phyloP scores from a whole-genome alignment of 495 filamentous ascomycete species.

The Cercophora scortea region DNA sequence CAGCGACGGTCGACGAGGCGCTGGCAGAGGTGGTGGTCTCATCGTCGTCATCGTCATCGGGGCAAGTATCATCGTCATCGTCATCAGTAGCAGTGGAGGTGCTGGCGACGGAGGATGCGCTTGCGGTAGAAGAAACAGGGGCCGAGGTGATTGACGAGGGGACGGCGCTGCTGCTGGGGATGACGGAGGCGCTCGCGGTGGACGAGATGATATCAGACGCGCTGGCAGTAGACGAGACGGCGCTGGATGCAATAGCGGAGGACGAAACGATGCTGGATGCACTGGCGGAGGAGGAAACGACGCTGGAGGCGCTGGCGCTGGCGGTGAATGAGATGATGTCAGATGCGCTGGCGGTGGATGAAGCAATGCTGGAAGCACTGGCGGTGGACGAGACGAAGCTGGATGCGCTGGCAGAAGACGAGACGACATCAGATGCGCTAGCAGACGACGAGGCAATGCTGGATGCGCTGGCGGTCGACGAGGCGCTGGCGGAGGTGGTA shows the following conservation, averaged over 20 bases:
- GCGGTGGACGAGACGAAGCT: no score
- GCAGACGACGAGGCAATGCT: no score
- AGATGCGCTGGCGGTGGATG: background rate
- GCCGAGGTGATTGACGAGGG: constrained; percentile 7
- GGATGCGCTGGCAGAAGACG: no score
- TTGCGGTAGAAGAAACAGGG: constrained; percentile 4
- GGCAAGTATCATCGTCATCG: background rate
- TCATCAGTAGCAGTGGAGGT: constrained; percentile 1
- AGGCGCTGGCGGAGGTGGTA: background rate
- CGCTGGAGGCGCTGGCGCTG: no score
- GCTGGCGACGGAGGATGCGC: constrained; percentile 8
- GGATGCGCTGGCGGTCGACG: no score
- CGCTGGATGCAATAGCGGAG: background rate
- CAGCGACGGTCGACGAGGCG: background rate
- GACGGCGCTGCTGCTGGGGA: constrained; percentile 2
- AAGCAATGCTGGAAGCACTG: no score
- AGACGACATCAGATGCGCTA: no score
- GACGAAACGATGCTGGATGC: background rate
- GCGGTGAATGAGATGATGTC: background rate
- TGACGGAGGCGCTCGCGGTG: constrained; percentile 5
- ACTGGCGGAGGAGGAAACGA: background rate
- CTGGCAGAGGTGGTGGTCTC: background rate
- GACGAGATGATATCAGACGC: constrained; percentile 7
- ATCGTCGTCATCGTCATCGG: background rate
- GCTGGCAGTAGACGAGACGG: background rate